Base-by-base conservation (phyloP, 768 basidiomycete species). In the Tricholoma hemisulphureum region DNA sequence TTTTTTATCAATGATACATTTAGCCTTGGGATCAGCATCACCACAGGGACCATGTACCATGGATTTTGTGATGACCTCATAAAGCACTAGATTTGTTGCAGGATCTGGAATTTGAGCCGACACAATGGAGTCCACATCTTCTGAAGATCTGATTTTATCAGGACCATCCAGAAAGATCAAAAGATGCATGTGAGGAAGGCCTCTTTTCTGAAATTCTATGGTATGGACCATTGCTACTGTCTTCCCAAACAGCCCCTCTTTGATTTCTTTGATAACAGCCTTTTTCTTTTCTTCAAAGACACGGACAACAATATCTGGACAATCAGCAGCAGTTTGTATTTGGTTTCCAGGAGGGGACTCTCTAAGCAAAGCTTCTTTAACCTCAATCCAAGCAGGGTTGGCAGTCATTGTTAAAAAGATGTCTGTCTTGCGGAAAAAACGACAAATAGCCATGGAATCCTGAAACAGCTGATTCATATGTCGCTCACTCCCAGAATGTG, bases 151-250 rank as follows among this genome's bases (percentile, higher is more conserved):
- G 1, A 81, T 61, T 57, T 75, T 75, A 26, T 65, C 37, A 0
- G 54, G 58, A 0, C 67, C 58, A 1, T 71, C 55, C 0, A 84
- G 63, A 56, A 80, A 77, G 52, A 83, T 70, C 1, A 82, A 65
- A 5, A 77, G 68, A 64, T 83, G 82, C 59, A 80, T 76, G 57
- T 84, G 81, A 31, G 80, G 81, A 0, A 84, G 73, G 0, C 83
- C 82, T 1, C 76, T 65, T 53, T 83, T 84, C 64, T 84, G 81
- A 57, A 81, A 83, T 55, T 84, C 79, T 46, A 84, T 81, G 1
- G 75, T 77, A 55, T 81, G 78, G 0, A 83, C 24, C 21, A 13
- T 3, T 45, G 43, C 21, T 0, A 24, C 43, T 14, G 13, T 13
- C 24, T 45, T 45, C 5, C 43, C 21, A 1, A 45, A 45, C 11